Conservation (phyloP, 208 protist species). For the Porcisia deanei region DNA sequence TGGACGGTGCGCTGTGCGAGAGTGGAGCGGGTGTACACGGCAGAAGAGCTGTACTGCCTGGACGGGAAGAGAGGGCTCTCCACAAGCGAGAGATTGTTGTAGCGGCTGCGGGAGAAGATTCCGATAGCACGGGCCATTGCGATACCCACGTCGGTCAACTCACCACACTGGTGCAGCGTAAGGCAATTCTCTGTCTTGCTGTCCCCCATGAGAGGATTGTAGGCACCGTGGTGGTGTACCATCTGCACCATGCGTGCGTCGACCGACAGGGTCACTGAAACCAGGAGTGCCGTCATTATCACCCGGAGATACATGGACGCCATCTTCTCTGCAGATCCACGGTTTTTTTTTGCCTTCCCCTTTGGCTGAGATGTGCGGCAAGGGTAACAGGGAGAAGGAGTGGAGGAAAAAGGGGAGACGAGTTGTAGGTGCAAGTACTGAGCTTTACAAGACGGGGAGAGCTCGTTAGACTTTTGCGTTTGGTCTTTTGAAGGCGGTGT, state of each 20-base stretch:
- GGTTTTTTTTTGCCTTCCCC: too few relatives aligned
- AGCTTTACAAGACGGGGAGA: neutral
- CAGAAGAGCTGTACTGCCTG: constrained; percentile 43
- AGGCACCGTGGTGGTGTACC: constrained; percentile 50
- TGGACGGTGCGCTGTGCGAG: constrained; percentile 55
- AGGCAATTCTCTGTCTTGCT: constrained; percentile 41
- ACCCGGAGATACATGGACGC: neutral
- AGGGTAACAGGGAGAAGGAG: neutral
- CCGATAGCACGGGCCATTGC: constrained; percentile 41
- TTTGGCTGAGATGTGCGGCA: neutral
- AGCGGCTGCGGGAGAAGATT: constrained; percentile 38
- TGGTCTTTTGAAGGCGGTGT: too few relatives aligned
- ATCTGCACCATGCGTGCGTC: constrained; percentile 44
- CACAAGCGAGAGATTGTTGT: constrained; percentile 43
- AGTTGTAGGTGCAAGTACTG: neutral
- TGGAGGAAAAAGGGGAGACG: neutral
- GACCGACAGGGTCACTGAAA: constrained; percentile 13
- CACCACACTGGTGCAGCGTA: constrained; percentile 37
- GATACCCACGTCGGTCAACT: constrained; percentile 44
- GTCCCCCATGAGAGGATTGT: constrained; percentile 24
- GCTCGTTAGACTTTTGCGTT: too few relatives aligned
- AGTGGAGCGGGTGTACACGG: constrained; percentile 62
- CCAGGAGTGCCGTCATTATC: constrained; percentile 16
- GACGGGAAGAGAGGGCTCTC: constrained; percentile 40
- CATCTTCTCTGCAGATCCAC: neutral